A percentile compares a stretch with the other conserved stretches of the same genome.
Conservation (phyloP, 75 land plant species). For the Pinus albicaulis region DNA sequence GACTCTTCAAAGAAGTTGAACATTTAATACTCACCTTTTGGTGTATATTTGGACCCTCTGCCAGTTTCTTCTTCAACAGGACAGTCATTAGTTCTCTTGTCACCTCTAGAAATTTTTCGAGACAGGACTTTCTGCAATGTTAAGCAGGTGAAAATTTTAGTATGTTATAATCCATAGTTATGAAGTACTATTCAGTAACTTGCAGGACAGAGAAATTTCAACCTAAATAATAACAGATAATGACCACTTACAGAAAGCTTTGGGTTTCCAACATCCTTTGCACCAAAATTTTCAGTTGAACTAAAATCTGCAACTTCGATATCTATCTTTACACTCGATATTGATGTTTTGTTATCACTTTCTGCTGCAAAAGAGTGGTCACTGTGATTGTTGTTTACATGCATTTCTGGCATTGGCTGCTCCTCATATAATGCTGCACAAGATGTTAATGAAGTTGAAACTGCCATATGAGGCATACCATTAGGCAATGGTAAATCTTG, state of each 20-base stretch:
- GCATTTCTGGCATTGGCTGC: neutral
- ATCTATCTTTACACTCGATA: neutral
- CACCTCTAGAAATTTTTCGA: neutral
- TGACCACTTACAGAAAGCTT: neutral
- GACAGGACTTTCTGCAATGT: conserved; percentile 6
- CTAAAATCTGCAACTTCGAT: neutral
- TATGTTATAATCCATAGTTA: neutral
- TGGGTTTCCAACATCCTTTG: conserved; percentile 2
- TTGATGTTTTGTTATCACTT: neutral
- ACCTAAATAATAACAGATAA: neutral
- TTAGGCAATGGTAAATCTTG: neutral
- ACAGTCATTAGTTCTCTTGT: neutral
- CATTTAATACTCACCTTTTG: conserved; percentile 2
- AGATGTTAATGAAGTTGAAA: neutral
- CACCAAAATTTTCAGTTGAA: neutral
- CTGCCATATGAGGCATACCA: neutral
- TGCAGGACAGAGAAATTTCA: neutral
- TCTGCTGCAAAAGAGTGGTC: neutral
- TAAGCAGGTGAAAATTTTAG: neutral
- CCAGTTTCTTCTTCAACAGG: neutral
- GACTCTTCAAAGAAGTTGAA: neutral
- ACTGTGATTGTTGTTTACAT: neutral
- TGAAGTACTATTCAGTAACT: neutral
- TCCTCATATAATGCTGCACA: neutral
- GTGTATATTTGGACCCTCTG: neutral